phyloP scores from a whole-genome alignment of 805 yeast genomes.

The Scheffersomyces ergatensis region DNA sequence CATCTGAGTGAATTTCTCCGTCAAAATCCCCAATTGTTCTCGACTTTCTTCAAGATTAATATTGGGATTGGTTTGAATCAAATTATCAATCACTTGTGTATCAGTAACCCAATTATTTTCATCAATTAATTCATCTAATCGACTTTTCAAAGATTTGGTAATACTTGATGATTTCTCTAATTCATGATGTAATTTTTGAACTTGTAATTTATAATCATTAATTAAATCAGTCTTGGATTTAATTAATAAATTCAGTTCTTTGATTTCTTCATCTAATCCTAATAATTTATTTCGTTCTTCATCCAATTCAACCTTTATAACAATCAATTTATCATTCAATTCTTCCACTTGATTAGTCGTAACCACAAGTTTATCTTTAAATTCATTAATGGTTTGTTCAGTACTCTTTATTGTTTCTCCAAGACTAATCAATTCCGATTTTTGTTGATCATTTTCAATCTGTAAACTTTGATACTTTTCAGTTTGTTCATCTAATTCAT shows the following conservation, averaged over 20 bases:
- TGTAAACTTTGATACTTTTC: conserved; percentile 61
- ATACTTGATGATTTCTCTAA: conserved; percentile 46
- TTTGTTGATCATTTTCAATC: conserved; percentile 67
- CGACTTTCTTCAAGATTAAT: conserved; percentile 63
- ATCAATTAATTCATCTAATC: conserved; percentile 44
- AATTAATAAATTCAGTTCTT: conserved; percentile 50
- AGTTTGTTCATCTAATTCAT: conserved; percentile 43
- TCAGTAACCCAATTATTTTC: conserved; percentile 76
- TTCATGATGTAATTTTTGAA: conserved; percentile 55
- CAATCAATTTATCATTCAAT: conserved; percentile 12
- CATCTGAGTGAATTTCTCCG: conserved; percentile 63
- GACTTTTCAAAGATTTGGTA: conserved; percentile 31
- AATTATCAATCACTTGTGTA: conserved; percentile 50
- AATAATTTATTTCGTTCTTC: conserved; percentile 57
- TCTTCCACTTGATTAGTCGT: conserved; percentile 12
- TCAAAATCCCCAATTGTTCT: conserved; percentile 53
- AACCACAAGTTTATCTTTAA: conserved; percentile 5
- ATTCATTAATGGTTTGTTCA: conserved; percentile 30
- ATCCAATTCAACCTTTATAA: conserved; percentile 35
- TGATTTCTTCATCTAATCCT: conserved; percentile 75
- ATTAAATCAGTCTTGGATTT: conserved; percentile 42
- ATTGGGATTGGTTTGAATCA: conserved; percentile 60
- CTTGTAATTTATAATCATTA: conserved; percentile 47
- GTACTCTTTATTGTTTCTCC: conserved; percentile 41
- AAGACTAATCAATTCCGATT: conserved; percentile 50